A percentile compares a stretch with the other conserved stretches of the same genome.
Evolutionary conservation across 345 rosid genomes (phyloP).

Genomic region (Raphanus raphanistrum): DNA sequence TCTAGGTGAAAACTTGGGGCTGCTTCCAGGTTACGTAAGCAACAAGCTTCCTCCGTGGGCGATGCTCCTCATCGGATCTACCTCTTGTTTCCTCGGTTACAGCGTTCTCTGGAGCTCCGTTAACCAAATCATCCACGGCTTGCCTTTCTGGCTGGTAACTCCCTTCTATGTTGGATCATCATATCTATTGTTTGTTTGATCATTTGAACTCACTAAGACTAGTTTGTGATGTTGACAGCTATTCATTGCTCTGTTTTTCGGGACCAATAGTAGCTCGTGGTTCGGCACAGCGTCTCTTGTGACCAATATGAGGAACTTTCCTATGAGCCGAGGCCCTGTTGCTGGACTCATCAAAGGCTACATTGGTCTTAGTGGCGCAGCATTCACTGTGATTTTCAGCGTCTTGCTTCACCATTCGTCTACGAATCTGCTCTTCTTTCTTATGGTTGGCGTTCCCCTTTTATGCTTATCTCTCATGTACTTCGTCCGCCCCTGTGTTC

Average conservation of each 20-base stretch:
- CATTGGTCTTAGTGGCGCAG: slow-evolving; percentile 75
- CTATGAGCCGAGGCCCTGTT: slow-evolving; percentile 68
- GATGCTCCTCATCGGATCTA: slow-evolving; percentile 64
- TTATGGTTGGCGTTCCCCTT: slow-evolving; percentile 73
- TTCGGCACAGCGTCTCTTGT: slow-evolving; percentile 73
- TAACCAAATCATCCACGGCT: slow-evolving; percentile 48
- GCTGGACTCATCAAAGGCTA: slow-evolving; percentile 81
- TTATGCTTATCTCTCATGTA: slow-evolving; percentile 67
- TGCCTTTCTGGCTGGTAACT: slow-evolving; percentile 85
- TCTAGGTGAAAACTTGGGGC: slow-evolving; percentile 82
- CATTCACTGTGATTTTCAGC: slow-evolving; percentile 72
- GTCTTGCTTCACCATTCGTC: slow-evolving; percentile 60
- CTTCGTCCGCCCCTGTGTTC: slow-evolving; percentile 76
- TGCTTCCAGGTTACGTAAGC: slow-evolving; percentile 82
- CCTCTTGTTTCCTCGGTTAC: slow-evolving; percentile 76
- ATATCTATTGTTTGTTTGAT: background rate
- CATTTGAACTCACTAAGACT: background rate
- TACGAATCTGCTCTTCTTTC: slow-evolving; percentile 59
- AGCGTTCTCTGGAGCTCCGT: slow-evolving; percentile 91
- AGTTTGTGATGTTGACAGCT: slow-evolving; percentile 47
- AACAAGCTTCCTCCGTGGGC: slow-evolving; percentile 94
- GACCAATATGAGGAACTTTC: slow-evolving; percentile 85
- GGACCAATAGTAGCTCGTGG: slow-evolving; percentile 79
- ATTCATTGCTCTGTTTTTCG: slow-evolving; percentile 72
- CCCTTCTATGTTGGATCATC: background rate